Evolutionary conservation across 176 grass and related monocot genomes (phyloP).

Genomic region (Cenchrus purpureus): DNA sequence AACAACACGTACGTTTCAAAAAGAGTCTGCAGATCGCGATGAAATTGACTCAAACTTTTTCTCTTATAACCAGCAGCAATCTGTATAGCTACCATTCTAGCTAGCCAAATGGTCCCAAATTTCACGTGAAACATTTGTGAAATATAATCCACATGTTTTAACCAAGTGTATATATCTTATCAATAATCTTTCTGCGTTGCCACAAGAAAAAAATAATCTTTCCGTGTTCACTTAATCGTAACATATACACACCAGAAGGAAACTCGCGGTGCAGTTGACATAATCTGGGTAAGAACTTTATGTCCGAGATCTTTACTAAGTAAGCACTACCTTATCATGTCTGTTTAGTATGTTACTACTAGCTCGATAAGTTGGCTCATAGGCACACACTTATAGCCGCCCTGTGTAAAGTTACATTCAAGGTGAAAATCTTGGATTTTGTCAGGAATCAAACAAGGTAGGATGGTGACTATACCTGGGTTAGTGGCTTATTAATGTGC

Average conservation of each 20-base stretch:
- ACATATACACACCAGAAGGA: no score
- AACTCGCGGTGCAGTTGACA: not conserved
- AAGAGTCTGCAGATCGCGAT: not conserved
- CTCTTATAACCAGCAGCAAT: not conserved
- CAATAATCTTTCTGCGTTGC: no score
- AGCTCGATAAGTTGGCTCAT: no score
- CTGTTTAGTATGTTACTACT: no score
- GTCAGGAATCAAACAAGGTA: not conserved
- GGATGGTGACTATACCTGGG: not conserved
- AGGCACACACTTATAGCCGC: no score
- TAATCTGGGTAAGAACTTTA: not conserved
- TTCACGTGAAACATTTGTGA: not conserved
- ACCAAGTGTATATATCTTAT: not conserved
- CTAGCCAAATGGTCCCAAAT: not conserved
- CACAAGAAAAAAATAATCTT: no score
- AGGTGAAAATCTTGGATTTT: not conserved
- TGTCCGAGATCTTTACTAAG: not conserved
- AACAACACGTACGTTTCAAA: no score
- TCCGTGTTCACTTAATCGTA: no score
- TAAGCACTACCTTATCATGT: not conserved
- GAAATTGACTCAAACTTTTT: not conserved
- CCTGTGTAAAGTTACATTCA: not conserved
- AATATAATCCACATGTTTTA: not conserved
- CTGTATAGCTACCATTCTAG: not conserved
- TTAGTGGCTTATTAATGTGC: not conserved